phyloP scores from a whole-genome alignment of 805 yeast genomes.

The Komagataella mondaviorum region DNA sequence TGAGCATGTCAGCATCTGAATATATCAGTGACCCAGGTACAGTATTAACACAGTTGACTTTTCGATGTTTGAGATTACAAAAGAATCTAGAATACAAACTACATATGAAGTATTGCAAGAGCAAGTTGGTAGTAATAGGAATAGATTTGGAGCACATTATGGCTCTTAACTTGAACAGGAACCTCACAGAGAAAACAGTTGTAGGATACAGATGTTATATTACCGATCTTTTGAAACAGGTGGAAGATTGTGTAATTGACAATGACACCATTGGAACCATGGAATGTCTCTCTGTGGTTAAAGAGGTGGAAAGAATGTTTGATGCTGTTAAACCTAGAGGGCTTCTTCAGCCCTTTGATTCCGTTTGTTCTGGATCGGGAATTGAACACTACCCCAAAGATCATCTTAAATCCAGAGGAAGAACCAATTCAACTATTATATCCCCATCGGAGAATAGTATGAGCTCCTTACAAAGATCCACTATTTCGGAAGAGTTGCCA shows the following conservation, averaged over 20 bases:
- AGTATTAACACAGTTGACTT: constrained; percentile 26
- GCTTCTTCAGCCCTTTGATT: constrained; percentile 3
- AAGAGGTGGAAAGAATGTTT: constrained; percentile 65
- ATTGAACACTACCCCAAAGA: neutral
- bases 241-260: constrained; percentile 36
- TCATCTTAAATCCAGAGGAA: neutral
- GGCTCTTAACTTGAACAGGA: constrained; percentile 15
- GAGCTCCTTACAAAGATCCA: constrained; percentile 29
- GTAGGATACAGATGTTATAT: constrained; percentile 45
- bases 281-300: constrained; percentile 55
- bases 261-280: constrained; percentile 45
- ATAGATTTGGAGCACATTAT: constrained; percentile 31
- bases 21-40: constrained; percentile 41
- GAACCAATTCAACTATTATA: neutral
- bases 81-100: constrained; percentile 37
- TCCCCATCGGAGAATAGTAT: constrained; percentile 15
- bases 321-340: constrained; percentile 25
- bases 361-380: neutral
- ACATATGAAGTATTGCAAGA: constrained; percentile 48
- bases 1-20: constrained; percentile 27
- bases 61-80: constrained; percentile 34
- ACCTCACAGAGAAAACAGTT: constrained; percentile 27
- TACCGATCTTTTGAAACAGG: constrained; percentile 39
- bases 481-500: constrained; percentile 54
- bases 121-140: constrained; percentile 53